Base-by-base conservation (phyloP, 192 early-diverging fungal species). In the Umbelopsis ramanniana region DNA sequence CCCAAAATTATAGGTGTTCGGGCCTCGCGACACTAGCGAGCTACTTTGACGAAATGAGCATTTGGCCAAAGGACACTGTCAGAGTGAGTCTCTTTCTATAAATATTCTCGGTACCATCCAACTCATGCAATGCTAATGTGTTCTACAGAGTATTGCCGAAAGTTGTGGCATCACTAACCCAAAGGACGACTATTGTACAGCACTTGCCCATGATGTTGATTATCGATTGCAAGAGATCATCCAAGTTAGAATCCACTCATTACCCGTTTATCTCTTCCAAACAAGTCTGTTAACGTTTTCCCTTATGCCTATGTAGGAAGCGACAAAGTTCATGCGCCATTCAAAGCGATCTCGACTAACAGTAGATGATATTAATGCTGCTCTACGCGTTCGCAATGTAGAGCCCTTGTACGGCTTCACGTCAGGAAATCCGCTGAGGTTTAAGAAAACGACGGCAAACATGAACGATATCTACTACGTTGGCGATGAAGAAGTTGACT, bases 251-350 rank as follows among this genome's bases (percentile, higher is more conserved):
- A 35, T 26, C 9, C 5, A 19, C 12, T 46, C 40, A 45, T 47
- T 46, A 17, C 21, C 50, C 24, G 35, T 52, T 9, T 45, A 52
- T 14, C 4, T 23, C 15, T 8, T 54, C 46, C 23, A 52, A 35
- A 1, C 48, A 21, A 17, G 11, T 17, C 19, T 37, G 3, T 72
- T 22, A 29, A 52, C 14, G 19, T 3, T 66, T n/a, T 22, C 24
- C 67, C 46, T 43, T 12, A 43, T 15, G 29, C 66, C 24, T 63
- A 23, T 21, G 23, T 79, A 95, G 88, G 96, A 99, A 76, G 95
- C 96, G 0, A 85, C 82, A 72, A 99, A 99, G 84, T 98, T 98
- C 77, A 99, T 99, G 98, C 89, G 92, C 40, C 98, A 97, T 71
- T 91, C 93, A 7, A 92, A 93, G 75, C 85, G 97, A 57, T 87